These are phyloP conservation scores for Dothiorella sarmentorum DNA, from an alignment of 2,329 filamentous ascomycete species.

Conservation along the genomic window DNA sequence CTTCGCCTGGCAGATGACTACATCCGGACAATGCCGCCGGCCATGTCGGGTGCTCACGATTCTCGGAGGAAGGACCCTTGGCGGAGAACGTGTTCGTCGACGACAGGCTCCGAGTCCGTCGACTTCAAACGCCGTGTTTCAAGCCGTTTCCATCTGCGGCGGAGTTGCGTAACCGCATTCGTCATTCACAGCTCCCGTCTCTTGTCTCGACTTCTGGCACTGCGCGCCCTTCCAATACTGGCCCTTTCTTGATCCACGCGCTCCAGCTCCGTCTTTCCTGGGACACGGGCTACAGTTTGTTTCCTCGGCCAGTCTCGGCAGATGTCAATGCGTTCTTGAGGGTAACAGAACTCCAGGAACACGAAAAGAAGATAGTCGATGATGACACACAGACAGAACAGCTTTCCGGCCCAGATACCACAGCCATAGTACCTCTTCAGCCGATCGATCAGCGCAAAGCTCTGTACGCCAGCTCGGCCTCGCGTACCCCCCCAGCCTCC, in stretches of 20 bases:
- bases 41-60: too few relatives aligned
- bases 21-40: neutral
- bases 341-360: constrained; percentile 82
- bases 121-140: neutral
- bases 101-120: neutral
- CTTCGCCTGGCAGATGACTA: neutral
- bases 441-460: constrained; percentile 89
- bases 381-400: constrained; percentile 92
- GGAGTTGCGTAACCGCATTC: neutral
- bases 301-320: constrained; percentile 92
- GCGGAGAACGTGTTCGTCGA: neutral
- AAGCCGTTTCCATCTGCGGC: neutral
- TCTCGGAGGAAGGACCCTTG: too few relatives aligned
- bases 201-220: constrained; percentile 1
- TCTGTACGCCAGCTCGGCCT: constrained; percentile 67
- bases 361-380: constrained; percentile 92
- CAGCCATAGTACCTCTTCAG: constrained; percentile 97
- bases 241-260: neutral
- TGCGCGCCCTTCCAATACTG: neutral
- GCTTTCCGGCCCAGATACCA: constrained; percentile 95
- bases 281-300: constrained; percentile 15
- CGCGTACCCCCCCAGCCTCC: constrained; percentile 68
- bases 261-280: neutral
- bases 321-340: constrained; percentile 80
- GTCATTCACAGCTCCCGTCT: neutral